A percentile compares a stretch with the other conserved stretches of the same genome.
phyloP scores from a whole-genome alignment of 371 early-diverging fungal species.

The Actinomucor elegans region DNA sequence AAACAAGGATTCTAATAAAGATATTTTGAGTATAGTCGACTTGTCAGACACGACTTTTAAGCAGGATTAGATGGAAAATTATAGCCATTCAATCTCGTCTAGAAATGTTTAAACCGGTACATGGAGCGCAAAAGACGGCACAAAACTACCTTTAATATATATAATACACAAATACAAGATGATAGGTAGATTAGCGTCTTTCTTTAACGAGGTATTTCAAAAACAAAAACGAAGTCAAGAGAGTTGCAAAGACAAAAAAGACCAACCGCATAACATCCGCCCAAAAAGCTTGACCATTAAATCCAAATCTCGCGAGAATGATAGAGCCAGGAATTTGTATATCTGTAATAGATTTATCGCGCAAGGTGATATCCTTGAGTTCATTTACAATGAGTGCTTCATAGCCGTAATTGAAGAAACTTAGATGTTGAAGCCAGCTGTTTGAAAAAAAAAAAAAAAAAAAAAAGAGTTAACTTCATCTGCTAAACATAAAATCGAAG shows the following conservation, averaged over 20 bases:
- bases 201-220: constrained; percentile 48
- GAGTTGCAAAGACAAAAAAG: constrained; percentile 27
- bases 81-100: no score
- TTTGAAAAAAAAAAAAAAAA: no score
- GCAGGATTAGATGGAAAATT: no score
- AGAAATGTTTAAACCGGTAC: no score
- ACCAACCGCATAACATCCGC: constrained; percentile 28
- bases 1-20: no score
- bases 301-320: constrained; percentile 46
- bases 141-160: no score
- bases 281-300: constrained; percentile 53
- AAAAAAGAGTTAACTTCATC: no score
- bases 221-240: constrained; percentile 35
- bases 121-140: no score
- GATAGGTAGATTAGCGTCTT: constrained; percentile 24
- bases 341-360: constrained; percentile 49
- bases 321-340: constrained; percentile 52
- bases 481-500: no score
- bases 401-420: constrained; percentile 86
- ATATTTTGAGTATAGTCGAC: no score
- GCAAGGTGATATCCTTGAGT: constrained; percentile 44
- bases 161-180: no score
- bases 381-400: constrained; percentile 86
- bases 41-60: no score
- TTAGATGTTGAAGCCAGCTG: constrained; percentile 76